Conservation (phyloP, 1,139 yeast species). For the Candida smagusa region DNA sequence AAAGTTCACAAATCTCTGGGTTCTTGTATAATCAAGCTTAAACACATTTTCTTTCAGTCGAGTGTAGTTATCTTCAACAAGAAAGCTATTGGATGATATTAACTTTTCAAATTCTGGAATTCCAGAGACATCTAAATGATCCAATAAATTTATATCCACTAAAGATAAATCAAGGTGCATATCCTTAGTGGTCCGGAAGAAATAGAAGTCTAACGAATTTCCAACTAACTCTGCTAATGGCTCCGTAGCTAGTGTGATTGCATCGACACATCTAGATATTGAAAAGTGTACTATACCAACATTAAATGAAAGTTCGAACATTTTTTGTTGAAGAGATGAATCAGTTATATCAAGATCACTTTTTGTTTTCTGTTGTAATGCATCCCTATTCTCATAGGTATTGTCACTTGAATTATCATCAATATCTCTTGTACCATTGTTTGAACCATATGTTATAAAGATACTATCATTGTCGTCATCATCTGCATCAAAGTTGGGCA, state of each 20-base stretch:
- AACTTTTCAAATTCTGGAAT: conserved; percentile 65
- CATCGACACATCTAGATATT: conserved; percentile 64
- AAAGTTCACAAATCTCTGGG: conserved; percentile 59
- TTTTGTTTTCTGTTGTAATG: neutral
- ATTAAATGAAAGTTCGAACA: conserved; percentile 67
- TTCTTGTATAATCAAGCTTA: conserved; percentile 56
- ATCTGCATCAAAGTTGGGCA: conserved; percentile 54
- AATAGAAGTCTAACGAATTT: conserved; percentile 58
- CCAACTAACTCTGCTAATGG: conserved; percentile 72
- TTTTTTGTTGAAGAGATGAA: conserved; percentile 43
- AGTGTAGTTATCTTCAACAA: conserved; percentile 25
- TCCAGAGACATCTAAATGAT: conserved; percentile 65
- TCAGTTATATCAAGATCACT: conserved; percentile 1
- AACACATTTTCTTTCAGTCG: conserved; percentile 49
- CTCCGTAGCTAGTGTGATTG: conserved; percentile 58
- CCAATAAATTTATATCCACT: conserved; percentile 67
- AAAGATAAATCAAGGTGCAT: conserved; percentile 67
- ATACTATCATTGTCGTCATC: conserved; percentile 32
- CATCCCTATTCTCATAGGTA: conserved; percentile 1
- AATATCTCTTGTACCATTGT: conserved; percentile 16
- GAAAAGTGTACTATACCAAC: conserved; percentile 64
- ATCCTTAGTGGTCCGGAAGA: conserved; percentile 56
- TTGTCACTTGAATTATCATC: conserved; percentile 13
- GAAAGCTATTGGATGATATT: conserved; percentile 61
- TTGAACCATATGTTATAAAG: conserved; percentile 33